These are phyloP conservation scores for Dunaliella primolecta DNA, from an alignment of 139 green algal genomes.

Conservation along the genomic window DNA sequence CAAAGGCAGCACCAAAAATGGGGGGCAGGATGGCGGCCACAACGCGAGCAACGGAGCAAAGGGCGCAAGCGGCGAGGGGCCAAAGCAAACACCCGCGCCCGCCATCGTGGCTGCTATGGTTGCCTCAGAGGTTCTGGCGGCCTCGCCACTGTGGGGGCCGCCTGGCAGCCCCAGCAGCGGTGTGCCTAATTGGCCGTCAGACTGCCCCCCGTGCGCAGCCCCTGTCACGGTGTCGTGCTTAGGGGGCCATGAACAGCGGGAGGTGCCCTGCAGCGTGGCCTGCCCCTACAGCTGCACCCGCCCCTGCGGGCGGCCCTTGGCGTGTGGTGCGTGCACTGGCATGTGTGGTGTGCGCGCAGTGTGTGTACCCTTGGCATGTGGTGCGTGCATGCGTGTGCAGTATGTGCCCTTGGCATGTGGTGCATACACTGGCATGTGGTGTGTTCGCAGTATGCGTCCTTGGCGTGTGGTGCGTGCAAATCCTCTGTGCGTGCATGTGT, in stretches of 20 bases:
- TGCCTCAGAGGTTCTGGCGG: constrained; percentile 22
- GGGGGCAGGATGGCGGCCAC: constrained; percentile 4
- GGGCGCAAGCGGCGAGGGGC: neutral
- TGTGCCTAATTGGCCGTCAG: neutral
- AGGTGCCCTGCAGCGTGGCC: constrained; percentile 16
- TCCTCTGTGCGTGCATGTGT: too few species aligned
- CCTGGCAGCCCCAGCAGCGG: neutral
- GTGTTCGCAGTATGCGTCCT: too few species aligned
- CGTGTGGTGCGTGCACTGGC: constrained; percentile 35
- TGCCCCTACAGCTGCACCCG: constrained; percentile 3
- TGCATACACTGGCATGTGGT: too few species aligned
- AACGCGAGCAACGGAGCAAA: neutral
- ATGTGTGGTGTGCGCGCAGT: too few species aligned
- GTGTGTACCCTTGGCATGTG: too few species aligned
- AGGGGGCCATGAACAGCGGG: constrained; percentile 32
- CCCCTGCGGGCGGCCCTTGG: constrained; percentile 38
- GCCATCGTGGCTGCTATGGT: constrained; percentile 3
- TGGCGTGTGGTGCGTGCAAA: too few species aligned
- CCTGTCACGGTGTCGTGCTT: constrained; percentile 50
- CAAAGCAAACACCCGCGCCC: neutral
- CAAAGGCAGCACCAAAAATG: constrained; percentile 3
- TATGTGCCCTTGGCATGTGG: too few species aligned
- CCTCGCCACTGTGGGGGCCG: constrained; percentile 15
- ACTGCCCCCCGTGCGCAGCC: constrained; percentile 54
- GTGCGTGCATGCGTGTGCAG: too few species aligned